Evolutionary conservation across 75 land plant species (phyloP), one percentile per base, ranked within the genome.

Genomic region (Pinus taeda): DNA sequence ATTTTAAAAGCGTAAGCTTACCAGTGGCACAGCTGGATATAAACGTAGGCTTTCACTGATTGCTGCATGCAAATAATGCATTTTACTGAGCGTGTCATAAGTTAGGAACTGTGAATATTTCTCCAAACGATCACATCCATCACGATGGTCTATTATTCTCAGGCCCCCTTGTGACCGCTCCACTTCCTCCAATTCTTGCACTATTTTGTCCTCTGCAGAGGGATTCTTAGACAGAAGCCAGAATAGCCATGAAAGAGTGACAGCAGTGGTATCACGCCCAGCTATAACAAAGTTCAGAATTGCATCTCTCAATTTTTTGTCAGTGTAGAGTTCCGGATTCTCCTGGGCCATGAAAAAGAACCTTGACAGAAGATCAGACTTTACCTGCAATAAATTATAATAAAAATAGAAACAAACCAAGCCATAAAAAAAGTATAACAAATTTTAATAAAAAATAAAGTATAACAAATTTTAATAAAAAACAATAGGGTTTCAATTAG

Each of bases 21-120:
- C 98, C 92, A 89, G 86, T 49, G 98, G 98, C 22, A 95, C 89
- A 69, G 93, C 93, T 4, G 98, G 98, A 60, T 88, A 93, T 15
- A 95, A 76, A 0, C 98, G 83, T 4, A 95, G 89, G 12, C 92
- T 88, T 77, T 95, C 96, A 3, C 89, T 87, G 45, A 95, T 79
- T 13, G 92, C 81, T 5, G 98, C 95, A 71, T 90, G 90, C 77
- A 94, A 60, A 73, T 92, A 94, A 33, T 83, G 77, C 76, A 94
- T 61, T 58, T 60, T 84, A 4, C 79, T 88, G 30, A 94, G 57
- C 3, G 86, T 75, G 42, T 91, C 87, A 59, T 90, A 90, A n/a
- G 57, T 86, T 73, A 94, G 59, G 4, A 86, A 76, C 3, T 71
- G 76, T 15, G 92, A 85, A 76, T 84, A 33, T 71, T 57, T 83